Base-by-base conservation (phyloP, 2,329 filamentous ascomycete species). In the Elsinoe ampelina region DNA sequence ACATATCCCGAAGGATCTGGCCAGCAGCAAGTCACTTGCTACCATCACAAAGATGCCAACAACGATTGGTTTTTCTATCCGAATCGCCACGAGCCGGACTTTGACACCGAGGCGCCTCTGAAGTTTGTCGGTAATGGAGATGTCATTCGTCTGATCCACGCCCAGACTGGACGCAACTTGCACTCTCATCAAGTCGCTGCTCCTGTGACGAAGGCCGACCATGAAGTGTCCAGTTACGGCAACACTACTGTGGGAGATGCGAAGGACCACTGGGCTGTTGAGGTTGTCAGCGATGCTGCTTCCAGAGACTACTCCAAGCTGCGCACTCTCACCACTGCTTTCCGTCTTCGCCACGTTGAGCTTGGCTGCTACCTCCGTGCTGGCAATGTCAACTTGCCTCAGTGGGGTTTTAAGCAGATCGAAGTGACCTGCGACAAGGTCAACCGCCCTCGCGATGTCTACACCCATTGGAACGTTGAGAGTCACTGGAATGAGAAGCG, bases 51-150 rank as follows among this genome's bases (percentile, higher is more conserved):
- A 72, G 93, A 98, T 77, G 81, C 92, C 71, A 98, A 98, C 81
- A 98, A 98, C 71, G 93, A 98, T 71, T 98, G 93, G 93, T 95
- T 95, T 75, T 91, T 98, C 74, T 96, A 96, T 71, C 93, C 93
- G 22, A 95, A 92, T 75, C 88, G 95, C 61, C 73, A 78, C 55
- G 82, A 95, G 58, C 73, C 80, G 20, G 85, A 87, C 15, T 95
- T 84, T 67, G 79, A 91, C 65, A 73, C 82, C 3, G 83, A 88
- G 59, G 83, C 76, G 58, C 82, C 86, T 35, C 77, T 89, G 60
- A 77, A 77, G 61, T 95, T 85, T 68, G 82, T 96, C 63, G 84
- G 81, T 13, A 84, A 98, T 68, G 84, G 85, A 60, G 81, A 87
- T 65, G 75, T 82, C 58, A 82, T 98, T 64, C 91, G 93, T 63